Percentiles rank a stretch among this genome's conserved stretches.
These are phyloP conservation scores for Aspergillus quadrilineatus DNA, from an alignment of 2,329 filamentous ascomycete species.

Conservation along the genomic window DNA sequence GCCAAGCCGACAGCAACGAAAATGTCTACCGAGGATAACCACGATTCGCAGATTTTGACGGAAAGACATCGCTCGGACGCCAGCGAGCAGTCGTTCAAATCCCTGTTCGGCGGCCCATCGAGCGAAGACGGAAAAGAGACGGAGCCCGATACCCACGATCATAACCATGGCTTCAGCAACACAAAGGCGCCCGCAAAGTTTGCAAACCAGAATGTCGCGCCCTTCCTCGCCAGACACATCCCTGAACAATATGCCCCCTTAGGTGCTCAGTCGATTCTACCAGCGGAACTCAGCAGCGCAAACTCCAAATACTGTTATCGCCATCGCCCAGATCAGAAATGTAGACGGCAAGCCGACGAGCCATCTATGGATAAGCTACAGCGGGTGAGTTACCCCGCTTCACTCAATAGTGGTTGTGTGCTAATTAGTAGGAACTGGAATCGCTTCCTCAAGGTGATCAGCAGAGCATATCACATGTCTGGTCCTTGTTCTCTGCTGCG, in stretches of 20 bases:
- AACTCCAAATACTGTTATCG: slow-evolving; percentile 96
- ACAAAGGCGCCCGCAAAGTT: slow-evolving; percentile 56
- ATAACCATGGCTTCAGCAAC: slow-evolving; percentile 30
- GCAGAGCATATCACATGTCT: slow-evolving; percentile 94
- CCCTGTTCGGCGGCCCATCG: slow-evolving; percentile 24
- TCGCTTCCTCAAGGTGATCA: slow-evolving; percentile 80
- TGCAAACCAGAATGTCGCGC: slow-evolving; percentile 75
- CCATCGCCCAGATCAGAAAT: slow-evolving; percentile 91
- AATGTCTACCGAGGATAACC: slow-evolving; percentile 2
- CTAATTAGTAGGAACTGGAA: slow-evolving; percentile 66
- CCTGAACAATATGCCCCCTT: slow-evolving; percentile 83
- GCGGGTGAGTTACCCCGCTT: slow-evolving; percentile 56
- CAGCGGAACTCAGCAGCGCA: slow-evolving; percentile 45
- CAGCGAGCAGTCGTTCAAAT: slow-evolving; percentile 16
- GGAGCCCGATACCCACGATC: slow-evolving; percentile 25
- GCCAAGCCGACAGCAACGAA: neutral
- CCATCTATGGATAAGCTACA: slow-evolving; percentile 95
- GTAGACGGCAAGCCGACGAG: slow-evolving; percentile 87
- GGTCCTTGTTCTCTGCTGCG: slow-evolving; percentile 95
- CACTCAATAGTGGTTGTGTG: neutral
- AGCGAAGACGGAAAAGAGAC: slow-evolving; percentile 19
- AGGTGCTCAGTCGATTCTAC: slow-evolving; percentile 42
- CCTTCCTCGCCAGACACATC: slow-evolving; percentile 88
- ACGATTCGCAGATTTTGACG: slow-evolving; percentile 1
- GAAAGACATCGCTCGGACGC: slow-evolving; percentile 3